Percentiles rank a stretch among this genome's conserved stretches.
phyloP scores from a whole-genome alignment of 805 yeast genomes.

The Kodamaea laetipori region DNA sequence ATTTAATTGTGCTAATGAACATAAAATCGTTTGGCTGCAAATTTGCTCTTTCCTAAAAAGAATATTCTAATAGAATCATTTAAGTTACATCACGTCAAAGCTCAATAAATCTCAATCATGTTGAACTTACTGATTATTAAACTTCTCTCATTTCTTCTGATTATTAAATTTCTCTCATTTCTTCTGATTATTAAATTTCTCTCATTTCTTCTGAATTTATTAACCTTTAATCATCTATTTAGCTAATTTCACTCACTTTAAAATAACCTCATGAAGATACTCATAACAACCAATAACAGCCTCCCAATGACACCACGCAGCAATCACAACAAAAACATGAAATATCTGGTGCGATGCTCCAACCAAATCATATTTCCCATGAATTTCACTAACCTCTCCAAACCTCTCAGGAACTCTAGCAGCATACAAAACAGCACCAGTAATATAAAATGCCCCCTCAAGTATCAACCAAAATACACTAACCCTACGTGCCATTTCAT shows the following conservation, averaged over 20 bases:
- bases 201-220: no score
- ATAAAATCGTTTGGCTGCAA: no score
- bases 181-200: no score
- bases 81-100: no score
- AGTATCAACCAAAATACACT: slow-evolving; percentile 61
- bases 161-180: no score
- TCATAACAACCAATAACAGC: slow-evolving; percentile 45
- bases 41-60: no score
- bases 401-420: slow-evolving; percentile 74
- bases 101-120: no score
- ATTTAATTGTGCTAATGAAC: no score
- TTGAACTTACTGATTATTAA: no score
- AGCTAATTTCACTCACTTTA: background rate
- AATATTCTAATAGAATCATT: no score
- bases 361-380: slow-evolving; percentile 55
- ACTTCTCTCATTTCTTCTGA: no score
- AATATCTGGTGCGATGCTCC: slow-evolving; percentile 89
- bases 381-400: slow-evolving; percentile 27
- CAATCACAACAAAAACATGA: slow-evolving; percentile 74
- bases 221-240: no score
- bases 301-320: slow-evolving; percentile 71
- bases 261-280: slow-evolving; percentile 2
- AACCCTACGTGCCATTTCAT: slow-evolving; percentile 50
- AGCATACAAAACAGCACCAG: slow-evolving; percentile 82
- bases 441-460: slow-evolving; percentile 75